phyloP scores from a whole-genome alignment of 495 filamentous ascomycete genomes.

The Pyrenula aspistea region DNA sequence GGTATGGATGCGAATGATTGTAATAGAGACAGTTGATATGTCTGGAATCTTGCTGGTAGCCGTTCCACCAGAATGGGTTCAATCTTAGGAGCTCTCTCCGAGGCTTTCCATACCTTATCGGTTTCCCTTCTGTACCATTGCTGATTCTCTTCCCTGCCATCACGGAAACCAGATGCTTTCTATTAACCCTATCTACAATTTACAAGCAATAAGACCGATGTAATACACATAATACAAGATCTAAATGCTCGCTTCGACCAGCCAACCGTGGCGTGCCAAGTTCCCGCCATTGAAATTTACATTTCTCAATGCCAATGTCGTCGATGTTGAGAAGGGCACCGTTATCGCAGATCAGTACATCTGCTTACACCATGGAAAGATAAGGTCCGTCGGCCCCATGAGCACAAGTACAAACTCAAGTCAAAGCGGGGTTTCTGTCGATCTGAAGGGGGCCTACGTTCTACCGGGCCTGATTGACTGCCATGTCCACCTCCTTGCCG shows the following conservation, averaged over 20 bases:
- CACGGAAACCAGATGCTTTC: no score
- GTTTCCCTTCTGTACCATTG: no score
- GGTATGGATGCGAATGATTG: no score
- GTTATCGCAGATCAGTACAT: slow-evolving; percentile 13
- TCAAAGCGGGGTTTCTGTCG: slow-evolving; percentile 12
- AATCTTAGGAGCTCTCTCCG: no score
- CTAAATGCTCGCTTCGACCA: slow-evolving; percentile 14
- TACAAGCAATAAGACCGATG: no score
- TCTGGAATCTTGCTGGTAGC: no score
- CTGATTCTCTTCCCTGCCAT: no score
- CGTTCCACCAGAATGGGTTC: no score
- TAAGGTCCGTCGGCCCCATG: slow-evolving; percentile 5
- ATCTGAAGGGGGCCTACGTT: slow-evolving; percentile 32
- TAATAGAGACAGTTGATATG: no score
- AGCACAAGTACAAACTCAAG: not conserved
- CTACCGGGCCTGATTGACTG: slow-evolving; percentile 47
- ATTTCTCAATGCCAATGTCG: slow-evolving; percentile 14
- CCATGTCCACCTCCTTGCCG: slow-evolving; percentile 41
- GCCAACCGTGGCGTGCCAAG: slow-evolving; percentile 16
- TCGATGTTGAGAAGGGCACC: slow-evolving; percentile 10
- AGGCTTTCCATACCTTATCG: no score
- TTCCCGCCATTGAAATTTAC: slow-evolving; percentile 6
- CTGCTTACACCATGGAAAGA: slow-evolving; percentile 13
- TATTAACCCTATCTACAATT: no score
- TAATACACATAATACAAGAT: no score